Percentiles rank a stretch among this genome's conserved stretches.
Conservation (phyloP, 2,329 filamentous ascomycete species). For the Ceratocystis diversiconidia region DNA sequence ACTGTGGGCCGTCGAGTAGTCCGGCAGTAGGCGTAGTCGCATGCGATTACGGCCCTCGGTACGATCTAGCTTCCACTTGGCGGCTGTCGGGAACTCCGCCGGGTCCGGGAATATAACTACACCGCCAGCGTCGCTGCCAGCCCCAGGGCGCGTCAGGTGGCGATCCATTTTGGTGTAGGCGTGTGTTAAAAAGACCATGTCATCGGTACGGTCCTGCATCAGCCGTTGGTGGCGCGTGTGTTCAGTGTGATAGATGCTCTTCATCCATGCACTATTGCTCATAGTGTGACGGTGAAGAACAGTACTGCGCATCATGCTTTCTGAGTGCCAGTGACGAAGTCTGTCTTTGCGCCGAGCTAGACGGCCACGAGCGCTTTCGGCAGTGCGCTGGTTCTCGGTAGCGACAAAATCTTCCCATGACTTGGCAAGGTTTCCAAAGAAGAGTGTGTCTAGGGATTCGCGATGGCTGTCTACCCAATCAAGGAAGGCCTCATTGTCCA, state of each 20-base stretch:
- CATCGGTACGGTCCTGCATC: slow-evolving; percentile 87
- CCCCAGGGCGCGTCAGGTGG: slow-evolving; percentile 64
- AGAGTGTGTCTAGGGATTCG: slow-evolving; percentile 62
- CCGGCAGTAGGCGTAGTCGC: slow-evolving; percentile 73
- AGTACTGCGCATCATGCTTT: slow-evolving; percentile 54
- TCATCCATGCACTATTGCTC: slow-evolving; percentile 80
- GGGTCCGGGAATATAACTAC: slow-evolving; percentile 29
- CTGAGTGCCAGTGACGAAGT: slow-evolving; percentile 63
- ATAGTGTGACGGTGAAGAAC: slow-evolving; percentile 69
- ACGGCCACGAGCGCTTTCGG: slow-evolving; percentile 58
- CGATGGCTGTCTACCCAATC: slow-evolving; percentile 77
- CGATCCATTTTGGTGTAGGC: slow-evolving; percentile 66
- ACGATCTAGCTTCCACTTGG: slow-evolving; percentile 85
- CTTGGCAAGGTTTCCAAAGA: slow-evolving; percentile 67
- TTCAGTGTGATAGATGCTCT: slow-evolving; percentile 87
- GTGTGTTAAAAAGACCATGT: slow-evolving; percentile 60
- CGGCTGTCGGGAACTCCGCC: slow-evolving; percentile 40
- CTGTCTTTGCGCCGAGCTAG: slow-evolving; percentile 66
- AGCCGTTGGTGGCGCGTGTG: slow-evolving; percentile 81
- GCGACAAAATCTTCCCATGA: slow-evolving; percentile 80
- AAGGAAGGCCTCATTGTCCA: slow-evolving; percentile 81
- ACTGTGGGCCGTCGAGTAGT: slow-evolving; percentile 52
- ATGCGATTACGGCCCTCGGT: slow-evolving; percentile 93
- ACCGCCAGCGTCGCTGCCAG: slow-evolving; percentile 23
- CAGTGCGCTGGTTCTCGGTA: slow-evolving; percentile 65